phyloP scores from a whole-genome alignment of 148 eudicot species.

The Rhododendron kiyosumense region DNA sequence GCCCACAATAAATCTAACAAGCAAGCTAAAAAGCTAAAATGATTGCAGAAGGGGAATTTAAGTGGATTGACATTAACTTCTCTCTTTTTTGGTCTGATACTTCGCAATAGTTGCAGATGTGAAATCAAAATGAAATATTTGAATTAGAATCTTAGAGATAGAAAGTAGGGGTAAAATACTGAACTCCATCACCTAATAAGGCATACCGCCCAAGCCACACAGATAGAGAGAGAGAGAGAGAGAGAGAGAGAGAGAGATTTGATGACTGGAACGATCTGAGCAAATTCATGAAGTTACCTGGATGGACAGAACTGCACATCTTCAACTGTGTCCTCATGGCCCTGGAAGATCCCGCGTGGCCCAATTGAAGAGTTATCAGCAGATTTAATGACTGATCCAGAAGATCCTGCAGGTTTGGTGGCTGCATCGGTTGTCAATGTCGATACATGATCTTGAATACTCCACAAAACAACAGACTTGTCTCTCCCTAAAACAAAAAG shows the following conservation, averaged over 20 bases:
- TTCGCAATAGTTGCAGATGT: not conserved
- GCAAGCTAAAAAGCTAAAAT: not conserved
- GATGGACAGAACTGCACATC: conserved; percentile 97
- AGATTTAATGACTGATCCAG: conserved; percentile 54
- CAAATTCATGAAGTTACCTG: conserved; percentile 44
- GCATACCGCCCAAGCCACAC: not conserved
- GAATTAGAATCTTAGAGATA: not conserved
- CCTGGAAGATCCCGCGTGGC: conserved; percentile 86
- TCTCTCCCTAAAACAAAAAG: conserved; percentile 62
- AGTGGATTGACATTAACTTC: not conserved
- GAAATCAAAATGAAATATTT: not conserved
- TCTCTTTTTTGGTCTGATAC: not conserved
- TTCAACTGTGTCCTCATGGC: conserved; percentile 91
- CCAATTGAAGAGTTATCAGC: conserved; percentile 68
- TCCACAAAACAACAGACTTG: conserved; percentile 85
- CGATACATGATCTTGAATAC: conserved; percentile 88
- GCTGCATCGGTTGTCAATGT: conserved; percentile 58
- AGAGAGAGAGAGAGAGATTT: not conserved
- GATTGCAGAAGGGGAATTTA: not conserved
- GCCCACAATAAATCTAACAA: conserved; percentile 7
- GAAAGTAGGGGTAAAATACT: not conserved
- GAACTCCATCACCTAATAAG: not conserved
- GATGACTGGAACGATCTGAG: not conserved
- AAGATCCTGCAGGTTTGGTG: conserved; percentile 47
- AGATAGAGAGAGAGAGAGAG: too few species aligned